Conservation (phyloP, 768 basidiomycete species). For the Pseudohyphozyma bogoriensis region DNA sequence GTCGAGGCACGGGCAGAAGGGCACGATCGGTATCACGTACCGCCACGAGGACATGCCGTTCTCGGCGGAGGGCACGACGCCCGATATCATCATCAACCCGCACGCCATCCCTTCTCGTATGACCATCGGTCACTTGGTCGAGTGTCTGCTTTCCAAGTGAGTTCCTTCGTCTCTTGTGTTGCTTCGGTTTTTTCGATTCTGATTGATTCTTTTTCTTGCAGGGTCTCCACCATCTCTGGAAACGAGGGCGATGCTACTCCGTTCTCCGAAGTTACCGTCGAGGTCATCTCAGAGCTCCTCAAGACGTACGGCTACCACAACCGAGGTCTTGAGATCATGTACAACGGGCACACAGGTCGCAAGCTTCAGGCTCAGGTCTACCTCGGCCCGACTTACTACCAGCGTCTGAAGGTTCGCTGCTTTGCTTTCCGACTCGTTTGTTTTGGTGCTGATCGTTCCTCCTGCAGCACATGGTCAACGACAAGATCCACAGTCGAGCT, state of each 20-base stretch:
- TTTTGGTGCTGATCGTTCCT: neutral
- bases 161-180: neutral
- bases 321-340: slow-evolving; percentile 95
- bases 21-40: slow-evolving; percentile 98
- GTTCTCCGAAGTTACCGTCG: slow-evolving; percentile 94
- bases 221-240: slow-evolving; percentile 89
- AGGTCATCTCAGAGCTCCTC: slow-evolving; percentile 88
- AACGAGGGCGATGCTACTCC: slow-evolving; percentile 98
- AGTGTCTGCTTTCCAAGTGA: slow-evolving; percentile 81
- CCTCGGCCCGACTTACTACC: slow-evolving; percentile 97
- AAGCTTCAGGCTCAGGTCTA: slow-evolving; percentile 98
- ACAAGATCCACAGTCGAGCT: slow-evolving; percentile 97
- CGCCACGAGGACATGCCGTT: slow-evolving; percentile 99
- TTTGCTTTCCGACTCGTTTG: neutral
- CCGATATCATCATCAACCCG: slow-evolving; percentile 96
- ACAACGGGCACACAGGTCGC: slow-evolving; percentile 95
- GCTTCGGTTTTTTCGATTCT: too few species aligned
- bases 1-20: slow-evolving; percentile 98
- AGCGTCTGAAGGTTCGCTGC: slow-evolving; percentile 58
- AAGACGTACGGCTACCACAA: slow-evolving; percentile 88
- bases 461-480: slow-evolving; percentile 88
- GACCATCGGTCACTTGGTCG: slow-evolving; percentile 99
- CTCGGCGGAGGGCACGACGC: slow-evolving; percentile 89
- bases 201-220: too few species aligned
- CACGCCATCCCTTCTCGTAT: slow-evolving; percentile 99